These are phyloP conservation scores for Magnusiomyces tetraspermus DNA, from an alignment of 1,139 yeast genomes.

Conservation along the genomic window DNA sequence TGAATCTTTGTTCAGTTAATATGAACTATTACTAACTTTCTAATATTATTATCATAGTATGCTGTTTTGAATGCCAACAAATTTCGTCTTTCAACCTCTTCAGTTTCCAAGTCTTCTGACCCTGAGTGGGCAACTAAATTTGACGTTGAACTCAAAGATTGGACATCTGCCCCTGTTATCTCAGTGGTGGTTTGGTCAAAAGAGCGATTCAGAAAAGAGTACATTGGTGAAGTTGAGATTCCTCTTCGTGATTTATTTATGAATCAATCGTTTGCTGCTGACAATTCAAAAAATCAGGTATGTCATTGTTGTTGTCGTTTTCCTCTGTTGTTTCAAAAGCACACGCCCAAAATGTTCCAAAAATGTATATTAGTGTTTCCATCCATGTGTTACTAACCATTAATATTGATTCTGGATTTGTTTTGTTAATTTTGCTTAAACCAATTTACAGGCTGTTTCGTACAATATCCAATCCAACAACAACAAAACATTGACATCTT, in stretches of 20 bases:
- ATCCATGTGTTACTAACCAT: too few relatives aligned
- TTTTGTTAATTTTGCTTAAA: background rate
- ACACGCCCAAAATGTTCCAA: too few relatives aligned
- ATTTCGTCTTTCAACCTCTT: conserved; percentile 6
- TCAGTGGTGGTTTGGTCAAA: conserved; percentile 35
- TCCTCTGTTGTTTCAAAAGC: too few relatives aligned
- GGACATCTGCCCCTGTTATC: conserved; percentile 23
- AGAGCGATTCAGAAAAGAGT: conserved; percentile 32
- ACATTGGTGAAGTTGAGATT: conserved; percentile 51
- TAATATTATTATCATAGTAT: conserved; percentile 3
- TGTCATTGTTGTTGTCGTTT: background rate
- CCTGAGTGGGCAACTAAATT: conserved; percentile 34
- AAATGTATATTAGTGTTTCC: too few relatives aligned
- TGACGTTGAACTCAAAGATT: conserved; percentile 22
- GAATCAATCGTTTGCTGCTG: conserved; percentile 17
- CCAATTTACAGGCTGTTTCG: conserved; percentile 1
- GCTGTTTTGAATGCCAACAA: conserved; percentile 11
- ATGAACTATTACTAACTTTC: background rate
- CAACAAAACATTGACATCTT: background rate
- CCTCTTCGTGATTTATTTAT: conserved; percentile 28
- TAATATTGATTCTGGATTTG: conserved; percentile 1
- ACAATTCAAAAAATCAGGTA: conserved; percentile 18
- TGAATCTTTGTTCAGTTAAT: background rate
- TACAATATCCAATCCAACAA: background rate
- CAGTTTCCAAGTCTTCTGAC: conserved; percentile 19